These are phyloP conservation scores for Emergomyces africanus DNA, from an alignment of 2,329 filamentous ascomycete genomes.

Conservation along the genomic window DNA sequence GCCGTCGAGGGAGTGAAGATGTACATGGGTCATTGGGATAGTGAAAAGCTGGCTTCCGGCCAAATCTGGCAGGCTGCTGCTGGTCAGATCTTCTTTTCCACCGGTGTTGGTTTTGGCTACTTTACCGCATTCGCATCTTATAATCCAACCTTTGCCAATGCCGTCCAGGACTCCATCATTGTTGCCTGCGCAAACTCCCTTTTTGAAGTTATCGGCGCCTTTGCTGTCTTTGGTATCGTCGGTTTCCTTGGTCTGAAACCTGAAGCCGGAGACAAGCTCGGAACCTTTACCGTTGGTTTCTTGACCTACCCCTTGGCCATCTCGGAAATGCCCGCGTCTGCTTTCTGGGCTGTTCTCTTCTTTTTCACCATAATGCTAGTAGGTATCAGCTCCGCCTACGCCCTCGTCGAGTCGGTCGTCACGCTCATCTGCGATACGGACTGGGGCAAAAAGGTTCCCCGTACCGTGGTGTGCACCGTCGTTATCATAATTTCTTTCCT, in stretches of 20 bases:
- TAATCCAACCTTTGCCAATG: slow-evolving; percentile 41
- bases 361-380: slow-evolving; percentile 45
- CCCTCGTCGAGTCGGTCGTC: slow-evolving; percentile 42
- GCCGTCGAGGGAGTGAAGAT: slow-evolving; percentile 38
- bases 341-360: slow-evolving; percentile 42
- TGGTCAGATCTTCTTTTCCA: slow-evolving; percentile 45
- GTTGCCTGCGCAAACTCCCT: slow-evolving; percentile 40
- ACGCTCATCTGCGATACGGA: slow-evolving; percentile 38
- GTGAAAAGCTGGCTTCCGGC: slow-evolving; percentile 34
- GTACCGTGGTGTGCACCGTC: slow-evolving; percentile 19
- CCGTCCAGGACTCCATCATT: slow-evolving; percentile 42
- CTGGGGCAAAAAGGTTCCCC: slow-evolving; percentile 29
- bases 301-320: slow-evolving; percentile 42
- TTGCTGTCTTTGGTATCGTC: slow-evolving; percentile 40
- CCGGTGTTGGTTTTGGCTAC: slow-evolving; percentile 43
- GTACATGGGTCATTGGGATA: slow-evolving; percentile 31
- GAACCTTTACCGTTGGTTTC: slow-evolving; percentile 41
- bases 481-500: background rate
- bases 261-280: slow-evolving; percentile 20
- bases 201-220: slow-evolving; percentile 38
- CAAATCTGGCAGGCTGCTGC: slow-evolving; percentile 43
- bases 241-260: slow-evolving; percentile 30
- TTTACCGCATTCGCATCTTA: slow-evolving; percentile 44
- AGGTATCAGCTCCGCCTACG: slow-evolving; percentile 43
- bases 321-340: slow-evolving; percentile 40